These are phyloP conservation scores for Phytophthora capsici DNA, from an alignment of 352 stramenopile genomes.

Conservation along the genomic window DNA sequence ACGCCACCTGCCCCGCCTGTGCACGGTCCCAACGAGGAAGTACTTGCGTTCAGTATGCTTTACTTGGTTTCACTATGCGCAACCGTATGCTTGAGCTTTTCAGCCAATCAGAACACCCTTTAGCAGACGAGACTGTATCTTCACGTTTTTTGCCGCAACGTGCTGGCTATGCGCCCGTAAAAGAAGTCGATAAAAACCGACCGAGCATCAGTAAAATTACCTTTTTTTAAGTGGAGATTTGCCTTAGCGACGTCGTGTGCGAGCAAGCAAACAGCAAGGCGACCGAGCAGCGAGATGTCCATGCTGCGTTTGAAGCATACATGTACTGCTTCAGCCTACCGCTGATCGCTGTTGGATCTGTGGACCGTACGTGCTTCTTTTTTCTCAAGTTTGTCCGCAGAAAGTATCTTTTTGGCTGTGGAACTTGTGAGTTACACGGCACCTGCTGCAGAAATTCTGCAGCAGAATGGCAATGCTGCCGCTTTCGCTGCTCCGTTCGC, in stretches of 20 bases:
- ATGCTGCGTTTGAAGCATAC: neutral
- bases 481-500: neutral
- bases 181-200: slow-evolving; percentile 3
- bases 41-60: slow-evolving; percentile 27
- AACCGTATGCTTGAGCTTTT: slow-evolving; percentile 7
- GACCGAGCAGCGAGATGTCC: slow-evolving; percentile 1
- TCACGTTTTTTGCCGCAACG: slow-evolving; percentile 1
- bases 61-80: slow-evolving; percentile 28
- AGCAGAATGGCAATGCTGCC: neutral
- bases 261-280: slow-evolving; percentile 5
- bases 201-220: neutral
- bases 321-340: slow-evolving; percentile 3
- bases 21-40: neutral
- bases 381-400: slow-evolving; percentile 9
- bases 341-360: neutral
- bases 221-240: neutral
- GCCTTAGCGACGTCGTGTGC: slow-evolving; percentile 11
- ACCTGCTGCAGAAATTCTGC: slow-evolving; percentile 7
- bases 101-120: slow-evolving; percentile 14
- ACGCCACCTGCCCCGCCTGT: slow-evolving; percentile 2
- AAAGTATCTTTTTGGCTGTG: slow-evolving; percentile 18
- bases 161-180: slow-evolving; percentile 4
- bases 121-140: slow-evolving; percentile 14
- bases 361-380: slow-evolving; percentile 2
- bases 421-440: slow-evolving; percentile 1